Evolutionary conservation across 2,329 filamentous ascomycete species (phyloP).

Genomic region (Sclerotinia subarctica): DNA sequence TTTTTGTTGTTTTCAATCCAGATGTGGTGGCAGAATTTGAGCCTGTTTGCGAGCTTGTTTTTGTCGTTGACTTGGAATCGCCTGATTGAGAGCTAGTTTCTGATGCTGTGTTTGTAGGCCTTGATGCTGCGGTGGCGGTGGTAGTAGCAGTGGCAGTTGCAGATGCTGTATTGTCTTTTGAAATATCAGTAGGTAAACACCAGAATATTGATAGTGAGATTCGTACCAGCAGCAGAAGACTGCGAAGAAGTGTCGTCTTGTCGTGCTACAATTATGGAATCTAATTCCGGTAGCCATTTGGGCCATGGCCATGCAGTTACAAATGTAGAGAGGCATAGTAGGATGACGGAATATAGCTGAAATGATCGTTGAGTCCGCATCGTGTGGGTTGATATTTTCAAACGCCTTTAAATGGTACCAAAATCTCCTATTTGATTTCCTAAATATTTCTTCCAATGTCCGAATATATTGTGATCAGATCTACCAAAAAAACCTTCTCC

Average conservation of each 20-base stretch:
- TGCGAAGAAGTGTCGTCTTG: slow-evolving; percentile 38
- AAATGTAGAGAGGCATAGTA: slow-evolving; percentile 51
- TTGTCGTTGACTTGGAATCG: slow-evolving; percentile 10
- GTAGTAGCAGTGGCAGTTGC: neutral
- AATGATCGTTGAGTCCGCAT: slow-evolving; percentile 52
- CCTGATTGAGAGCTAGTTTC: neutral
- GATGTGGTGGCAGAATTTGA: slow-evolving; percentile 14
- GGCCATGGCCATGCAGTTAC: slow-evolving; percentile 52
- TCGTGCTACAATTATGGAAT: slow-evolving; percentile 51
- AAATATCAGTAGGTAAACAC: slow-evolving; percentile 1
- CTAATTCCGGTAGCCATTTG: slow-evolving; percentile 51
- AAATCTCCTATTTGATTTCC: slow-evolving; percentile 1
- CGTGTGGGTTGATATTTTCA: slow-evolving; percentile 32
- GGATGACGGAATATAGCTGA: slow-evolving; percentile 48
- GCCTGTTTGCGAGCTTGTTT: slow-evolving; percentile 11
- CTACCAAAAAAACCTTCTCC: neutral
- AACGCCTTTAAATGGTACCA: neutral
- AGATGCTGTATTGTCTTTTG: neutral
- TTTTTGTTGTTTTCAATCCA: slow-evolving; percentile 3
- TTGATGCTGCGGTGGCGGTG: slow-evolving; percentile 4
- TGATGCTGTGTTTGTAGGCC: slow-evolving; percentile 8
- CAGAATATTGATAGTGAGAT: neutral
- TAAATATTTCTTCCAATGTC: neutral
- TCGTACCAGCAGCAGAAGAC: slow-evolving; percentile 12
- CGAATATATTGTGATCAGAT: neutral